Conservation (phyloP, 2,329 filamentous ascomycete species). For the Teratosphaeria zuluensis region DNA sequence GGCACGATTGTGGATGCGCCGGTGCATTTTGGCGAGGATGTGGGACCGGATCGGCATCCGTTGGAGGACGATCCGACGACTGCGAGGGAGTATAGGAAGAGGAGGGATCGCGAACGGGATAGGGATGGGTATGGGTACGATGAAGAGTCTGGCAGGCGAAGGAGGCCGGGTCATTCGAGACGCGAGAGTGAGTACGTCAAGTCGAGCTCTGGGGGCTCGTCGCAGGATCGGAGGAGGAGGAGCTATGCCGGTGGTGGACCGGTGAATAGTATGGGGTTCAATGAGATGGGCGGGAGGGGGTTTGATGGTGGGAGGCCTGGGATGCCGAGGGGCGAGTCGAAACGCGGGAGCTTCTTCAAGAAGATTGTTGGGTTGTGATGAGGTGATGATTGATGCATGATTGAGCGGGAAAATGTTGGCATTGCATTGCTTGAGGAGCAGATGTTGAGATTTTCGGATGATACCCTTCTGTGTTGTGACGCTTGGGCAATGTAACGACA, state of each 20-base stretch:
- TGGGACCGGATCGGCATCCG: conserved; percentile 11
- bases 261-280: too few relatives aligned
- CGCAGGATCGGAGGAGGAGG: conserved; percentile 14
- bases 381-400: neutral
- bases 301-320: conserved; percentile 23
- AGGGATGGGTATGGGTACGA: conserved; percentile 12
- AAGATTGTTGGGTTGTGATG: conserved; percentile 27
- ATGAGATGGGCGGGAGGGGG: too few relatives aligned
- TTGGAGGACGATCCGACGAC: conserved; percentile 15
- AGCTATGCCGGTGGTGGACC: conserved; percentile 19
- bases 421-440: neutral
- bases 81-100: conserved; percentile 21
- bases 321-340: conserved; percentile 25
- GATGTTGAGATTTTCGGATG: neutral
- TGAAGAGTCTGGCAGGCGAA: conserved; percentile 13
- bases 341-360: conserved; percentile 39
- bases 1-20: conserved; percentile 39
- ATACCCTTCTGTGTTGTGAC: neutral
- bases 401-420: neutral
- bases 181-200: conserved; percentile 15
- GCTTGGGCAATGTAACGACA: neutral
- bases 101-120: conserved; percentile 13
- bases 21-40: conserved; percentile 19
- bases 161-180: conserved; percentile 12
- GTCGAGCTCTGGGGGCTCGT: conserved; percentile 27